Conservation (phyloP, 331 rosid species). For the Quercus phellos region DNA sequence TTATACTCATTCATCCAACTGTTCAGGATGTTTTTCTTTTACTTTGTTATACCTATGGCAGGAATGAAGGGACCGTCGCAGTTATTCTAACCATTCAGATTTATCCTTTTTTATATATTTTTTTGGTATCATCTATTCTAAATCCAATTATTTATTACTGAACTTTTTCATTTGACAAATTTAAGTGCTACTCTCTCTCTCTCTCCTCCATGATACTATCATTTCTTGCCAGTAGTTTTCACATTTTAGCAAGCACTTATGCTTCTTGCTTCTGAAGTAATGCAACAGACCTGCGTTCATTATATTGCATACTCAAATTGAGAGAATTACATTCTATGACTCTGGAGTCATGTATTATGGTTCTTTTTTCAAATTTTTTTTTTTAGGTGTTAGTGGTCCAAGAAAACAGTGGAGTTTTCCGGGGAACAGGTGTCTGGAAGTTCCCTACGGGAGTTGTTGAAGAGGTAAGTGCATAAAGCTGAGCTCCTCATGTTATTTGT, state of each 20-base stretch:
- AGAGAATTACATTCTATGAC: background rate
- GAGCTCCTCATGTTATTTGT: background rate
- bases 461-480: slow-evolving; percentile 41
- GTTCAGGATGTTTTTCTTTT: too few relatives aligned
- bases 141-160: background rate
- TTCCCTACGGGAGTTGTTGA: slow-evolving; percentile 80
- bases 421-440: slow-evolving; percentile 70
- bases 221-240: background rate
- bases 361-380: background rate
- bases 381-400: slow-evolving; percentile 74
- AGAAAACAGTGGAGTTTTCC: slow-evolving; percentile 61
- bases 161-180: background rate
- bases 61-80: background rate
- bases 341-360: background rate
- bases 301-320: background rate
- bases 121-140: background rate
- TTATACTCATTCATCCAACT: too few relatives aligned
- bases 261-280: background rate
- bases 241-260: background rate
- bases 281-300: background rate
- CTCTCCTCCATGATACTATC: background rate
- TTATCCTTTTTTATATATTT: background rate
- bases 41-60: too few relatives aligned
- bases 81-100: background rate
- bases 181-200: background rate